phyloP scores from a whole-genome alignment of 2,329 filamentous ascomycete genomes.

The Thelonectria blattea region DNA sequence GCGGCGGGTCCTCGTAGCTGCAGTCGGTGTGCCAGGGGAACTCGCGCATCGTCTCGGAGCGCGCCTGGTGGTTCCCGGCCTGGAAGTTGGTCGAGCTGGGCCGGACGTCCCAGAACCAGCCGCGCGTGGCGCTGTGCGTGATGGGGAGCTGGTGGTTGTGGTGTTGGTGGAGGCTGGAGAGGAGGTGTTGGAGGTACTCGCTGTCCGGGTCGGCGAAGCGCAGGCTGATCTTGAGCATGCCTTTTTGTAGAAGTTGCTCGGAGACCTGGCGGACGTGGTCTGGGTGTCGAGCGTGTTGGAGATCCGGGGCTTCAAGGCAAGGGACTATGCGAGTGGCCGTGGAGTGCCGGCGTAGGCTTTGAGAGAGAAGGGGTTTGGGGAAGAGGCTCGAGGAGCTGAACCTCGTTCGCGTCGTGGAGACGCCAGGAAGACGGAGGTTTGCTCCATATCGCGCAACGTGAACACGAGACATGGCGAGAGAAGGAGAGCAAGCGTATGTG shows the following conservation, averaged over 20 bases:
- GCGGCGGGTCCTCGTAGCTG: constrained; percentile 47
- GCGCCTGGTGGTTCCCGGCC: constrained; percentile 41
- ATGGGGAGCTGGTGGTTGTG: constrained; percentile 48
- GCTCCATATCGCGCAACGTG: background rate
- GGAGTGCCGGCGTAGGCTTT: background rate
- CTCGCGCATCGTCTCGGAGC: constrained; percentile 49
- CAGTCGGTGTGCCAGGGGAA: constrained; percentile 55
- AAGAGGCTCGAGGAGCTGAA: background rate
- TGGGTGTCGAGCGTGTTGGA: constrained; percentile 22
- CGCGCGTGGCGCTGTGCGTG: constrained; percentile 47
- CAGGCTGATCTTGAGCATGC: constrained; percentile 46
- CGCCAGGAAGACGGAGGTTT: background rate
- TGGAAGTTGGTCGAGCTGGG: constrained; percentile 40
- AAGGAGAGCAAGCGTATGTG: too few species aligned
- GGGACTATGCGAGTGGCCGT: constrained; percentile 16
- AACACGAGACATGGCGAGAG: constrained; percentile 10
- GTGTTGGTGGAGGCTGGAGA: constrained; percentile 42
- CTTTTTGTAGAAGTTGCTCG: constrained; percentile 26
- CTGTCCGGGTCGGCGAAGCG: constrained; percentile 43
- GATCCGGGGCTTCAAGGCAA: constrained; percentile 20
- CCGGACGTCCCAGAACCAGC: constrained; percentile 54
- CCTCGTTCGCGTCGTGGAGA: background rate
- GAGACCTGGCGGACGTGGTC: constrained; percentile 28
- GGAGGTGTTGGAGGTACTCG: constrained; percentile 43
- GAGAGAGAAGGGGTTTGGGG: background rate